Evolutionary conservation across 1,139 yeast species (phyloP).

Genomic region (Magnusiomyces tetraspermus): DNA sequence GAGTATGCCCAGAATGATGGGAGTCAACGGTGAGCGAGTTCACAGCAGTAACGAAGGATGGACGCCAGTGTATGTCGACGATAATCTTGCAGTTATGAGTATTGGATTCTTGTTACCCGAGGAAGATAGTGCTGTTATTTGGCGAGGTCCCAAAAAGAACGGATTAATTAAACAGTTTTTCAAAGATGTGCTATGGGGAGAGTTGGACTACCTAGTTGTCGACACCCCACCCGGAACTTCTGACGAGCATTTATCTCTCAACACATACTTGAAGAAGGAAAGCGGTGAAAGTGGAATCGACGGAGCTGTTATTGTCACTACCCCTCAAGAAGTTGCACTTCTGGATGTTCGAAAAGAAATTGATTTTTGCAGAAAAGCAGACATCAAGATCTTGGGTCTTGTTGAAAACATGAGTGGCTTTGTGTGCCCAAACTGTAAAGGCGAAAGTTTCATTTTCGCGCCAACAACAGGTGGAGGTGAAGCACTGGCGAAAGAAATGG

Average conservation of each 20-base stretch:
- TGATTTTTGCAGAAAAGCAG: constrained; percentile 88
- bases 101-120: constrained; percentile 94
- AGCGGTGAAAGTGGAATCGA: constrained; percentile 68
- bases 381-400: constrained; percentile 72
- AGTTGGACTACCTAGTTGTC: constrained; percentile 75
- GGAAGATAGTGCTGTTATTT: constrained; percentile 85
- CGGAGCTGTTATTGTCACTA: constrained; percentile 91
- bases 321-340: constrained; percentile 95
- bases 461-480: constrained; percentile 97
- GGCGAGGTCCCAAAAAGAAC: constrained; percentile 95
- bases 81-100: constrained; percentile 90
- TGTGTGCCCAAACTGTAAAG: constrained; percentile 91
- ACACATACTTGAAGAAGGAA: constrained; percentile 57
- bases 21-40: constrained; percentile 76
- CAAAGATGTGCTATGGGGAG: constrained; percentile 95
- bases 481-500: constrained; percentile 67
- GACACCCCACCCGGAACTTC: constrained; percentile 99
- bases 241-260: constrained; percentile 89
- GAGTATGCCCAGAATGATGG: constrained; percentile 88
- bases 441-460: constrained; percentile 81
- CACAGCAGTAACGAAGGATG: constrained; percentile 90
- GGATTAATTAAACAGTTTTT: constrained; percentile 88
- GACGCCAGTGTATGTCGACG: constrained; percentile 95
- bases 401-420: constrained; percentile 99
- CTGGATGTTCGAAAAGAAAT: constrained; percentile 93